Evolutionary conservation across 768 basidiomycete species (phyloP).

Genomic region (Dendrothele bispora): DNA sequence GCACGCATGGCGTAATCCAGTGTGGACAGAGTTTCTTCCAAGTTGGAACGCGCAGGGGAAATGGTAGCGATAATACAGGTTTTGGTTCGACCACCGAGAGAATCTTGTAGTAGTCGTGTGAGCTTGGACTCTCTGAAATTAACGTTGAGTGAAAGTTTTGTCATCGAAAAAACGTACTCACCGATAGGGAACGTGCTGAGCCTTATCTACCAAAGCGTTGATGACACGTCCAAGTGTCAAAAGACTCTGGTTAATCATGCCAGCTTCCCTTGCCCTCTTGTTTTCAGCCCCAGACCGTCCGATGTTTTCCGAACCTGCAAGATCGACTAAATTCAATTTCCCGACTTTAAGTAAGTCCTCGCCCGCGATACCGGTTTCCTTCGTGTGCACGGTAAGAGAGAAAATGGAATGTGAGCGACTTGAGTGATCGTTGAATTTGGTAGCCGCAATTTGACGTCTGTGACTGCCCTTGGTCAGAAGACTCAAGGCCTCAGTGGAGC

Average conservation of each 20-base stretch:
- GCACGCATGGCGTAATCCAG: conserved; percentile 96
- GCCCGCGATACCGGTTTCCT: conserved; percentile 73
- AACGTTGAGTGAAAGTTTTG: conserved; percentile 5
- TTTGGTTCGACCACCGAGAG: conserved; percentile 95
- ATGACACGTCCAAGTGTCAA: conserved; percentile 97
- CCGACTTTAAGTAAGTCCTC: conserved; percentile 92
- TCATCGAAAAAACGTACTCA: conserved; percentile 28
- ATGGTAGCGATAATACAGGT: conserved; percentile 97
- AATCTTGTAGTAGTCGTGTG: conserved; percentile 96
- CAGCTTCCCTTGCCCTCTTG: conserved; percentile 92
- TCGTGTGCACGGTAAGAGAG: conserved; percentile 92
- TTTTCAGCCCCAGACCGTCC: conserved; percentile 95
- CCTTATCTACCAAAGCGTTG: conserved; percentile 90
- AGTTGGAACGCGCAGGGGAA: conserved; percentile 88
- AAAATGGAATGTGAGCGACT: conserved; percentile 98
- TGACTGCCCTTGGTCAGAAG: conserved; percentile 88
- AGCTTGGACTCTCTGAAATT: conserved; percentile 86
- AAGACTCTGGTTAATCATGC: conserved; percentile 98
- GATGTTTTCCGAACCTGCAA: conserved; percentile 98
- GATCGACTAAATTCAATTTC: conserved; percentile 94
- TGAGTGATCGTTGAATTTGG: conserved; percentile 97
- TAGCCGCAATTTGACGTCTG: conserved; percentile 89
- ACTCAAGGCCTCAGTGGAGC: conserved; percentile 78
- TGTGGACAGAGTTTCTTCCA: conserved; percentile 97
- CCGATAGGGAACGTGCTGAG: conserved; percentile 94